Conservation (phyloP, 352 stramenopile genomes). For the Phytophthora pistaciae region DNA sequence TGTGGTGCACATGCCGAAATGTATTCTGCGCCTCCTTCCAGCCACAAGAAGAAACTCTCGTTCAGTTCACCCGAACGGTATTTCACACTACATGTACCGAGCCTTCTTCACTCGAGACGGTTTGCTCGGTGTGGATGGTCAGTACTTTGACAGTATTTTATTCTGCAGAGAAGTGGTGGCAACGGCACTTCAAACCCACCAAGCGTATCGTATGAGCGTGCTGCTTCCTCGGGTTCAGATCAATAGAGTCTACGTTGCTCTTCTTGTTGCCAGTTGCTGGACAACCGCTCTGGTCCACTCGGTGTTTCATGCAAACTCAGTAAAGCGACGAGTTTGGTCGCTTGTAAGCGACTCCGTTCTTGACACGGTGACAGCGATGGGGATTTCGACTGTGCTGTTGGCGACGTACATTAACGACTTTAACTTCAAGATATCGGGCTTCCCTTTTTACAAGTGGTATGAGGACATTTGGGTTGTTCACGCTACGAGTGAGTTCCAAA, state of each 20-base stretch:
- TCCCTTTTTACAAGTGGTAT: constrained; percentile 37
- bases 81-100: constrained; percentile 3
- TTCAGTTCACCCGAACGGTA: not conserved
- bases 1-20: not conserved
- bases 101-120: constrained; percentile 18
- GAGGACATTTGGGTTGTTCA: constrained; percentile 40
- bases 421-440: constrained; percentile 3
- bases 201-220: constrained; percentile 38
- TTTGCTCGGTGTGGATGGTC: constrained; percentile 27
- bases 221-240: constrained; percentile 24
- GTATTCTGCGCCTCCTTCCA: not conserved
- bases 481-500: constrained; percentile 43
- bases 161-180: constrained; percentile 28
- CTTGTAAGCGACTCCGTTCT: constrained; percentile 42
- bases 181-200: constrained; percentile 26
- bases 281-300: constrained; percentile 27
- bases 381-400: constrained; percentile 28
- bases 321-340: constrained; percentile 18
- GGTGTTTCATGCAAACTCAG: constrained; percentile 11
- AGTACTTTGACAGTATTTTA: constrained; percentile 35
- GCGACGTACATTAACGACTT: constrained; percentile 13
- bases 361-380: constrained; percentile 40
- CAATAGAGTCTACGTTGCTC: constrained; percentile 29
- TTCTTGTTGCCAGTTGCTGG: constrained; percentile 42
- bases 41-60: not conserved